Evolutionary conservation across 2,329 filamentous ascomycete genomes (phyloP), one percentile per base, ranked within the genome.

Genomic region (Cladorrhinum sp.): DNA sequence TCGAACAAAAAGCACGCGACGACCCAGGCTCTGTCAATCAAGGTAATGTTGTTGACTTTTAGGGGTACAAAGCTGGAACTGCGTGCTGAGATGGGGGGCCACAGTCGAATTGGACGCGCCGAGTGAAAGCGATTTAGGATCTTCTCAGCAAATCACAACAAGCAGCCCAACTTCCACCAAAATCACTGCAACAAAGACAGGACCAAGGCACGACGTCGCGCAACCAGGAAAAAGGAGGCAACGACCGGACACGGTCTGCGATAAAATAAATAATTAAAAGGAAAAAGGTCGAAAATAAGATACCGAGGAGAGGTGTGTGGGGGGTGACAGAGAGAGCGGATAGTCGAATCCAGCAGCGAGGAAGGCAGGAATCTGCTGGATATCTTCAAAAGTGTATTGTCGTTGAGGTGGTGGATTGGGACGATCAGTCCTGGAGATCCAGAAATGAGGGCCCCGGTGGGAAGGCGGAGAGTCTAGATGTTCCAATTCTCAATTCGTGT

Each of bases 261-360:
- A 45, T 45, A 45, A 45, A 23, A 49, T 51, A 32, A 57, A 57
- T n/a, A 55, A 60, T 2, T 50, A n/a, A 58, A 58, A 25, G 53
- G 38, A 59, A 53, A 62, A 54, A n/a, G 32, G 55, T 50, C 52
- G 51, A 58, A 57, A 58, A 57, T 45, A 36, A 25, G 57, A 55
- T 53, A 51, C 54, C 61, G 57, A 58, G 61, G 61, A 57, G 36
- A 60, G 53, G 45, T 38, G 53, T 13, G 41, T 24, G 29, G 41
- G 10, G 32, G 12, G 50, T 38, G n/a, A 53, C n/a, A 49, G 45
- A 58, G 48, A 49, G 54, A 57, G 50, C 53, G 57, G 36, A 54
- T 51, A 57, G 41, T 55, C 51, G 57, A 62, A 65, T 61, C 64
- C 65, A 65, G 64, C 65, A 66, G 64, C 65, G 64, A 62, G 64